phyloP scores from a whole-genome alignment of 352 stramenopile species.

The Phytophthora europaea region DNA sequence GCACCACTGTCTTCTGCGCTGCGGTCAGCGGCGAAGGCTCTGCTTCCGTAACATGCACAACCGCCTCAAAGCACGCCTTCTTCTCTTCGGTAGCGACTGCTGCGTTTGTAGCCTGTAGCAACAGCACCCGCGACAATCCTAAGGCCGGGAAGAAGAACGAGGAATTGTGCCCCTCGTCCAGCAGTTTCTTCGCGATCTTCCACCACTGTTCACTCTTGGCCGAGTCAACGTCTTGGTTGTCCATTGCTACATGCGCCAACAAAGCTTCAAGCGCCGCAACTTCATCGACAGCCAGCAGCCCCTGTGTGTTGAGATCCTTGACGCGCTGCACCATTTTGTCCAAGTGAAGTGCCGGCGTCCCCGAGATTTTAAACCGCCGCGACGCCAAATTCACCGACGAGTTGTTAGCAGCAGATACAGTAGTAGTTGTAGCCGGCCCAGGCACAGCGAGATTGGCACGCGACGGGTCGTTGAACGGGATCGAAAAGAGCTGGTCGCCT shows the following conservation, averaged over 20 bases:
- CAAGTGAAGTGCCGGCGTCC: constrained; percentile 56
- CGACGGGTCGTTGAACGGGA: constrained; percentile 77
- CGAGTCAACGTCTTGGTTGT: constrained; percentile 21
- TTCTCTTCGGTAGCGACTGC: constrained; percentile 40
- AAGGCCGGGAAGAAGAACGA: constrained; percentile 68
- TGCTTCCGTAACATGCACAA: constrained; percentile 49
- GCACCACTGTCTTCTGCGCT: constrained; percentile 63
- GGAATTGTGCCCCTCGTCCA: constrained; percentile 41
- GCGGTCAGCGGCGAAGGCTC: constrained; percentile 39
- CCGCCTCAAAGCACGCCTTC: constrained; percentile 61
- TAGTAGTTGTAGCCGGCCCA: background rate
- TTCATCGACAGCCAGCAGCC: constrained; percentile 44
- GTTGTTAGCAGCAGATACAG: background rate
- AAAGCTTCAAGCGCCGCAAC: constrained; percentile 45
- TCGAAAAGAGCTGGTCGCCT: constrained; percentile 66
- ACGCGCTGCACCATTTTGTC: constrained; percentile 60
- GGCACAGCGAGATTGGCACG: constrained; percentile 32
- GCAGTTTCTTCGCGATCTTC: constrained; percentile 55
- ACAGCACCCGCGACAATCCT: constrained; percentile 67
- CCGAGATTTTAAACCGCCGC: constrained; percentile 69
- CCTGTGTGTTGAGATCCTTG: constrained; percentile 39
- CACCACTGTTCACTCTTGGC: constrained; percentile 45
- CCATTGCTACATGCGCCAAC: constrained; percentile 29
- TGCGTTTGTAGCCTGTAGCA: constrained; percentile 48
- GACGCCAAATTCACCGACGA: constrained; percentile 35